These are phyloP conservation scores for Filobasidium floriforme DNA, from an alignment of 768 basidiomycete genomes.

Conservation along the genomic window DNA sequence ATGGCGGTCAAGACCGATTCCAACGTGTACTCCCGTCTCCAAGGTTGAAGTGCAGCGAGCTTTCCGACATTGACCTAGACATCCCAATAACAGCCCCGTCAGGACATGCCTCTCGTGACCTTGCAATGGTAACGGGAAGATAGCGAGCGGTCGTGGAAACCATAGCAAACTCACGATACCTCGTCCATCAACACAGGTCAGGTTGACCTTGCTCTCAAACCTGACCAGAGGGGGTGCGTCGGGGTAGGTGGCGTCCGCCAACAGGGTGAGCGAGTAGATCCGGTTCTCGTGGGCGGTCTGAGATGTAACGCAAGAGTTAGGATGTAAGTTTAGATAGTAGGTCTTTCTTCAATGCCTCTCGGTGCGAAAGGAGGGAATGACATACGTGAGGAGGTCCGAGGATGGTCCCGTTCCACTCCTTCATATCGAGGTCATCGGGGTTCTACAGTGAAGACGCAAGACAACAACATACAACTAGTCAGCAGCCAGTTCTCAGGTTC, in stretches of 20 bases:
- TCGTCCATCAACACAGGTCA: slow-evolving; percentile 74
- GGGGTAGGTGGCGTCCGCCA: slow-evolving; percentile 68
- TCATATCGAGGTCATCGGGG: slow-evolving; percentile 93
- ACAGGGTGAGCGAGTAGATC: slow-evolving; percentile 90
- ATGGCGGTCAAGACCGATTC: slow-evolving; percentile 90
- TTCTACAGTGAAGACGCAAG: slow-evolving; percentile 48
- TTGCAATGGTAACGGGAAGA: too few species aligned
- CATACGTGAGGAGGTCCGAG: slow-evolving; percentile 94
- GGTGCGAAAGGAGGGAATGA: slow-evolving; percentile 26
- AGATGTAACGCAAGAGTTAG: neutral
- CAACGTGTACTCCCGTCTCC: slow-evolving; percentile 69
- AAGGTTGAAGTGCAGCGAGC: slow-evolving; percentile 63
- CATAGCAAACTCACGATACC: slow-evolving; percentile 57
- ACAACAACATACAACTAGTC: neutral
- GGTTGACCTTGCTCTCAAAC: slow-evolving; percentile 81
- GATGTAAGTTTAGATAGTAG: too few species aligned
- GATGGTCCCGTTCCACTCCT: slow-evolving; percentile 97
- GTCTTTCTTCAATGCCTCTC: too few species aligned
- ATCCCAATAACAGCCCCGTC: slow-evolving; percentile 15
- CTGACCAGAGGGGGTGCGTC: slow-evolving; percentile 70
- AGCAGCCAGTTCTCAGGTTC: too few species aligned
- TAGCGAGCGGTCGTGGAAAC: too few species aligned
- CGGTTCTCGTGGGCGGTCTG: slow-evolving; percentile 98
- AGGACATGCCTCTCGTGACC: too few species aligned
- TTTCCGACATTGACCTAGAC: slow-evolving; percentile 61